These are phyloP conservation scores for Chlamydomonas applanata DNA, from an alignment of 139 green algal species.

Conservation along the genomic window DNA sequence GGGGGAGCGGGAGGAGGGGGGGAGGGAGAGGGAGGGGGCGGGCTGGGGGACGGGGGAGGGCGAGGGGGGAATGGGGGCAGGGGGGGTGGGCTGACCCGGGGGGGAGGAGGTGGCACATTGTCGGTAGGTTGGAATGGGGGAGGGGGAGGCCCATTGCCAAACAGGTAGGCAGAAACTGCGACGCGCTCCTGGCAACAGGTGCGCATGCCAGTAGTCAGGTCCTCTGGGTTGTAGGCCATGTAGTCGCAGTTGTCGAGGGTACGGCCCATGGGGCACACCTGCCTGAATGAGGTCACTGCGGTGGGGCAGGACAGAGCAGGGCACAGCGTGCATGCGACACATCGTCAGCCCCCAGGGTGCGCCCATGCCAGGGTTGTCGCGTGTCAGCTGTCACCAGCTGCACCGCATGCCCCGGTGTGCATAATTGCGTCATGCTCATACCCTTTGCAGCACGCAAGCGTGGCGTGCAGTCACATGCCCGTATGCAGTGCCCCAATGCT, in stretches of 20 bases:
- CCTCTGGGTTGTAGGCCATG: conserved; percentile 28
- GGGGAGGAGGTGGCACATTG: neutral
- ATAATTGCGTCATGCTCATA: too few species aligned
- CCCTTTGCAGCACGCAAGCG: neutral
- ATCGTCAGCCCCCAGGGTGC: too few species aligned
- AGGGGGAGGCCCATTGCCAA: neutral
- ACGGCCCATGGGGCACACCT: conserved; percentile 28
- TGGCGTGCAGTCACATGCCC: neutral
- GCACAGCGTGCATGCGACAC: neutral
- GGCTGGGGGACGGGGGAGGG: neutral
- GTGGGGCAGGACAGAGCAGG: neutral
- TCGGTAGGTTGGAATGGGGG: neutral
- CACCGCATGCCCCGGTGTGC: too few species aligned
- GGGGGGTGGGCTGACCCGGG: neutral
- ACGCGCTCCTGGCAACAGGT: conserved; percentile 34
- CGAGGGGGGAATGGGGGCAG: neutral
- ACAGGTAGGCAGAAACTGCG: conserved; percentile 7
- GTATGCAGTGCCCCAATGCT: neutral
- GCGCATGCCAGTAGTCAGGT: too few species aligned
- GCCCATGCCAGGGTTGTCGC: too few species aligned
- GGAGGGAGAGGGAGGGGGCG: neutral
- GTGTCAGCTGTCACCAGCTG: neutral
- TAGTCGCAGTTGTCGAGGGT: conserved; percentile 28
- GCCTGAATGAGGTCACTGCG: conserved; percentile 9
- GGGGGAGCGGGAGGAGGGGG: conserved; percentile 7